Base-by-base conservation (phyloP, 352 stramenopile species). In the Phytophthora constricta region DNA sequence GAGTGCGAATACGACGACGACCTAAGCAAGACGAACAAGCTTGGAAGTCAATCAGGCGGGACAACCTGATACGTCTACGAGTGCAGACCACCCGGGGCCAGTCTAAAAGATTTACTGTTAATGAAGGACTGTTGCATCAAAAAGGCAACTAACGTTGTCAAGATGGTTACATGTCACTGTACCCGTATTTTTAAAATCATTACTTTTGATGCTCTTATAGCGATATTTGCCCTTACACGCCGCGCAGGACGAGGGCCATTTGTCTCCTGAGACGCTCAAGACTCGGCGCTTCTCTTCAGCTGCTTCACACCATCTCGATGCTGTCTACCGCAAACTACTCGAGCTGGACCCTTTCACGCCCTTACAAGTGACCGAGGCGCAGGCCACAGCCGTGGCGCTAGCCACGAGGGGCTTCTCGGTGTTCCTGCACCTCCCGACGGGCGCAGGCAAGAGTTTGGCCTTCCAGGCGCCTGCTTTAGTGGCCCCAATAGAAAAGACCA, bases 371-470 rank as follows among this genome's bases (percentile, higher is more conserved):
- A 74, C 83, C 3, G 65, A 72, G 10, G 72, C 70, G 20, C 87
- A 95, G 53, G 51, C 63, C 14, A 68, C 39, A 0, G 83, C 87
- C 13, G 75, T 92, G 23, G 64, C 59, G 0, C 58, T 73, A 25
- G 85, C 84, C 31, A 59, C 67, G 34, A 55, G 53, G 5, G 85
- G 85, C 41, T 92, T 73, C 64, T 90, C 80, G 1, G 70, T 95
- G 16, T 93, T 95, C 26, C 58, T 95, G 17, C 83, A 93, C 53
- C 63, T 93, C 16, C 85, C 83, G 26, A 95, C 84, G 0, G 87
- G 87, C 16, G 84, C 86, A 0, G 87, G 87, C 68, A 95, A 95
- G 75, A 93, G 80, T 58, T 72, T 93, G 58, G 84, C 83, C 49
- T 95, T 93, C 65, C 87, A 95, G 50, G 68, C 83, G 3, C 86